Evolutionary conservation across 768 basidiomycete species (phyloP).

Genomic region (Tubosaeta brunneosetosa): DNA sequence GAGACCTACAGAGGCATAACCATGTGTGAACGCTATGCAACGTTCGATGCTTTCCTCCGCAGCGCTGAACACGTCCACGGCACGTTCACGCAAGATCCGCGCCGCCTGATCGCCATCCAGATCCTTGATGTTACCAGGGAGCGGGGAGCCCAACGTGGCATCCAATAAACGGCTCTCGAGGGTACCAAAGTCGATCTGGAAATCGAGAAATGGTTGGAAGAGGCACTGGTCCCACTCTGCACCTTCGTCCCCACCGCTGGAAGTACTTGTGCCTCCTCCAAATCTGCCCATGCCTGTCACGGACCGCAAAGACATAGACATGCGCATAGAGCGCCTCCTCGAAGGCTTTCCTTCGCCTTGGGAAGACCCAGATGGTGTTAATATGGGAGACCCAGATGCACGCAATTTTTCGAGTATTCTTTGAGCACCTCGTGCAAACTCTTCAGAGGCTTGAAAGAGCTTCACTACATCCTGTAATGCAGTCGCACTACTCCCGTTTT

Average conservation of each 20-base stretch:
- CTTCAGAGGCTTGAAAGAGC: conserved; percentile 71
- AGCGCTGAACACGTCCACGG: conserved; percentile 66
- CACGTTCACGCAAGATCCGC: conserved; percentile 67
- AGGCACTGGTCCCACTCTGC: conserved; percentile 85
- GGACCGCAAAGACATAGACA: conserved; percentile 62
- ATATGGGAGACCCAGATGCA: conserved; percentile 29
- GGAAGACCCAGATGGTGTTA: conserved; percentile 19
- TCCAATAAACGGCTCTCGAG: conserved; percentile 73
- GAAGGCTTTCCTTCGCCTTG: conserved; percentile 26
- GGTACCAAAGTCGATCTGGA: conserved; percentile 77
- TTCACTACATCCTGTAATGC: conserved; percentile 69
- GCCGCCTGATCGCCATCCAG: conserved; percentile 44
- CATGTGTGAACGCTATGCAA: conserved; percentile 80
- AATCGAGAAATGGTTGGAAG: conserved; percentile 92
- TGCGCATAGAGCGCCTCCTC: conserved; percentile 55
- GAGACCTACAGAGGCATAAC: conserved; percentile 75
- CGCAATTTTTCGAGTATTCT: conserved; percentile 74
- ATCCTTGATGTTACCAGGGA: conserved; percentile 25
- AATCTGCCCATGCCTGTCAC: conserved; percentile 23
- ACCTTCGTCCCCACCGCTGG: conserved; percentile 17
- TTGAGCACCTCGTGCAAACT: conserved; percentile 70
- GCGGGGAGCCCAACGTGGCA: conserved; percentile 47
- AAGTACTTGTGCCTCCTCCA: conserved; percentile 6
- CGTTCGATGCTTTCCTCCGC: conserved; percentile 79
- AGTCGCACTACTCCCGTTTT: conserved; percentile 51